Evolutionary conservation across 176 grass and related monocot species (phyloP), one percentile per base, ranked within the genome.

Genomic region (Aegilops longissima): DNA sequence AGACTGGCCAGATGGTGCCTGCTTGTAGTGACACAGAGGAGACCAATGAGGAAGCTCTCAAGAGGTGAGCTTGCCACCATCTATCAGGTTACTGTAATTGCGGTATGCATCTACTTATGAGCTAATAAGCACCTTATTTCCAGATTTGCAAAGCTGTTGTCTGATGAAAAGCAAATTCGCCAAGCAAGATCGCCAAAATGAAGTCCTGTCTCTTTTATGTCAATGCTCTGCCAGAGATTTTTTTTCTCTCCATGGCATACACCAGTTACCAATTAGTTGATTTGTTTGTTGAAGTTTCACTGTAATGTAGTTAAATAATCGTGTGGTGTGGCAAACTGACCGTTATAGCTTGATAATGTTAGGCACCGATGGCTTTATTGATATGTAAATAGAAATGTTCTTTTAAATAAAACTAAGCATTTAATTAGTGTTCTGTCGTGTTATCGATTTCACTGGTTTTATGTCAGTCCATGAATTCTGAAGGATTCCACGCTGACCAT

Each of bases 61-160:
- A 70, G 85, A 95, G 90, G 95, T 95, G 27, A 86, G n/a, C 69
- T 87, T 58, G 40, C 20, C 12, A 82, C 49, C 62, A 86, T 80
- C 5, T 54, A 75, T 79, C 39, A 59, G 65, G 8, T 82, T 81
- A 63, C 31, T 52, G 20, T 70, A 29, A 33, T 54, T 69, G 24
- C 35, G 33, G 75, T 23, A 49, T 45, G 40, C 23, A 29, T 69
- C 47, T 72, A 70, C 35, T 39, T 85, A 83, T 42, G 29, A 69
- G 47, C 42, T 85, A 87, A 69, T 92, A 80, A 67, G 52, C 4
- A 66, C 82, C 86, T 70, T 54, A 71, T 84, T 88, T 78, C 45
- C 75, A 91, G 90, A 85, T 97, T 95, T 84, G 87, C 90, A 1
- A 88, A 89, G 83, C 61, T 91, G 45, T 74, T 97, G 45, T 97